Conservation (phyloP, 1,139 yeast genomes). For the Saccharomyces hybrid region DNA sequence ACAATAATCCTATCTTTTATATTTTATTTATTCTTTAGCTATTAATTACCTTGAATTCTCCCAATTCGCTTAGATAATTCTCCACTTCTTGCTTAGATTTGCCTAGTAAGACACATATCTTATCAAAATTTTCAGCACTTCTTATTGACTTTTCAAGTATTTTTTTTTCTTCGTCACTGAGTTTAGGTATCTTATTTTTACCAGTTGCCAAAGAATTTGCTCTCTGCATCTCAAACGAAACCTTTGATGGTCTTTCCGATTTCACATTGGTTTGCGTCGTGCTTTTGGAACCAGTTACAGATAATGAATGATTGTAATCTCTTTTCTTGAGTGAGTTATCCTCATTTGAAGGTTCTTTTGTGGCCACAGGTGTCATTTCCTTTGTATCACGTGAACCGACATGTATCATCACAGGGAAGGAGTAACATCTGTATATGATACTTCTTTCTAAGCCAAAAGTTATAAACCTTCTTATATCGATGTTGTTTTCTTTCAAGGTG, state of each 20-base stretch:
- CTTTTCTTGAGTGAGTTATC: constrained; percentile 17
- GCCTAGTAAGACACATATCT: constrained; percentile 62
- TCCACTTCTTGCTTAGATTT: constrained; percentile 52
- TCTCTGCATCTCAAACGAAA: constrained; percentile 18
- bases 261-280: constrained; percentile 4
- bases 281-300: neutral
- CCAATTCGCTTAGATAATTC: constrained; percentile 37
- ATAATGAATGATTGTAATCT: neutral
- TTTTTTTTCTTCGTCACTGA: constrained; percentile 32
- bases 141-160: constrained; percentile 43
- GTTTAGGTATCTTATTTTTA: constrained; percentile 22
- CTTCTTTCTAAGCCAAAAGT: constrained; percentile 83
- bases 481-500: constrained; percentile 49
- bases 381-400: constrained; percentile 36
- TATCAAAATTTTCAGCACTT: constrained; percentile 59
- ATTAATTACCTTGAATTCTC: constrained; percentile 34
- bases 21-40: constrained; percentile 15
- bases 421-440: constrained; percentile 69
- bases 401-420: constrained; percentile 55
- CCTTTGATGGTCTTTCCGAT: constrained; percentile 19
- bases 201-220: constrained; percentile 3
- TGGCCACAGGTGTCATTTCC: constrained; percentile 6
- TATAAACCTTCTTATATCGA: constrained; percentile 77
- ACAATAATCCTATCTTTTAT: neutral
- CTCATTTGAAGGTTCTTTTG: constrained; percentile 20